Percentiles rank a stretch among this genome's conserved stretches.
Evolutionary conservation across 1,284 basidiomycete genomes (phyloP).

Genomic region (Papiliotrema laurentii): DNA sequence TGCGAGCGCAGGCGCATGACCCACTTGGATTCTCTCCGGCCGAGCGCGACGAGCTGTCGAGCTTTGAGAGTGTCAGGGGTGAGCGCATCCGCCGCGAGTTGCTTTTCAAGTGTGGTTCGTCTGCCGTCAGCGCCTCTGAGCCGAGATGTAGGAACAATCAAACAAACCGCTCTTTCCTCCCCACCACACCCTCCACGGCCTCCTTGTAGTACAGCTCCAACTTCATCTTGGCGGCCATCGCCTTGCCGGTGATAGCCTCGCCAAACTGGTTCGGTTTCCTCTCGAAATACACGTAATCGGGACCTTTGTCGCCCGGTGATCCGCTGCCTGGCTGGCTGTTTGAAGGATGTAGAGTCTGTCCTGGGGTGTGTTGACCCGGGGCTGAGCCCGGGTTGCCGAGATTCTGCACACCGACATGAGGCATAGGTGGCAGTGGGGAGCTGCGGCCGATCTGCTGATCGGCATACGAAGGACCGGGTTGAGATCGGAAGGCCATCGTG

Average conservation of each 20-base stretch:
- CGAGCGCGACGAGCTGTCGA: slow-evolving; percentile 83
- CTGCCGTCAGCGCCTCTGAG: slow-evolving; percentile 51
- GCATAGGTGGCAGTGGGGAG: slow-evolving; percentile 37
- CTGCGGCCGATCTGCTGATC: slow-evolving; percentile 6
- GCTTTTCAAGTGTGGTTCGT: slow-evolving; percentile 87
- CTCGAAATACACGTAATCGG: slow-evolving; percentile 93
- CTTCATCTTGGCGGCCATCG: slow-evolving; percentile 93
- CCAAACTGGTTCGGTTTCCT: slow-evolving; percentile 77
- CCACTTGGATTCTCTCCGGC: slow-evolving; percentile 77
- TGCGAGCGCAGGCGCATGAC: slow-evolving; percentile 7
- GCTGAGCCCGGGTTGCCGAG: slow-evolving; percentile 35
- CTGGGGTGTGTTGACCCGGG: slow-evolving; percentile 1
- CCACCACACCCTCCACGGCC: slow-evolving; percentile 84
- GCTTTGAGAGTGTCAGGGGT: slow-evolving; percentile 81
- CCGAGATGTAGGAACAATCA: neutral
- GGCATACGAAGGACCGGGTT: slow-evolving; percentile 21
- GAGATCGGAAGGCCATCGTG: slow-evolving; percentile 23
- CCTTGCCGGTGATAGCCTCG: slow-evolving; percentile 82
- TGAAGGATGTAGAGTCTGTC: neutral
- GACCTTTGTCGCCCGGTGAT: slow-evolving; percentile 40
- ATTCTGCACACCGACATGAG: slow-evolving; percentile 26
- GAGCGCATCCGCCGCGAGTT: slow-evolving; percentile 67
- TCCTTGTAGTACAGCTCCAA: slow-evolving; percentile 98
- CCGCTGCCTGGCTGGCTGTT: neutral
- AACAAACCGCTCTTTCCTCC: slow-evolving; percentile 74